Conservation (phyloP, 129 eudicot species). For the Artemisia tridentata region DNA sequence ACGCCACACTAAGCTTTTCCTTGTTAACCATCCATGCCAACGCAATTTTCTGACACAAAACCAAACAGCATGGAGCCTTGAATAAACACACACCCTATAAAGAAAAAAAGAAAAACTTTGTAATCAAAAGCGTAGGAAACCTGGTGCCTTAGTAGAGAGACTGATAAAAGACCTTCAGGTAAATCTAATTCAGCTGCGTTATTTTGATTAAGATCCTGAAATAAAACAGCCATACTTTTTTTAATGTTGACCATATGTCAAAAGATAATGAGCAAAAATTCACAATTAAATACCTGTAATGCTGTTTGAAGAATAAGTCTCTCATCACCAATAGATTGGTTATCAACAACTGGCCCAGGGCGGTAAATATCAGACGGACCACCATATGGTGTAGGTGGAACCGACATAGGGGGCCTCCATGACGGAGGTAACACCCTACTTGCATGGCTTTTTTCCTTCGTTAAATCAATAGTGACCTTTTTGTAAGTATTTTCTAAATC, state of each 20-base stretch:
- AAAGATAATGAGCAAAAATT: background rate
- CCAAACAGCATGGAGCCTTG: slow-evolving; percentile 5
- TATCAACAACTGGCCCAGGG: slow-evolving; percentile 49
- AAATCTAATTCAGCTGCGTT: slow-evolving; percentile 52
- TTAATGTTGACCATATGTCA: background rate
- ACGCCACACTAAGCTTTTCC: slow-evolving; percentile 62
- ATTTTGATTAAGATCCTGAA: slow-evolving; percentile 70
- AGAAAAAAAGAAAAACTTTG: background rate
- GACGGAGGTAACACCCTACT: slow-evolving; percentile 44
- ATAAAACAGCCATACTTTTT: slow-evolving; percentile 15
- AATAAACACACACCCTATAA: slow-evolving; percentile 7
- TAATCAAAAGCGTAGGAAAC: slow-evolving; percentile 35
- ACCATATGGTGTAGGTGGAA: slow-evolving; percentile 34
- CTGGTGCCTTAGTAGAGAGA: slow-evolving; percentile 91
- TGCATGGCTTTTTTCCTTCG: slow-evolving; percentile 38
- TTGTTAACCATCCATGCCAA: slow-evolving; percentile 87
- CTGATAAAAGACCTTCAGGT: slow-evolving; percentile 71
- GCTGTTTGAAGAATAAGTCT: slow-evolving; percentile 70
- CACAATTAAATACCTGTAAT: slow-evolving; percentile 54
- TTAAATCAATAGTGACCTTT: slow-evolving; percentile 32
- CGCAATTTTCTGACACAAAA: slow-evolving; percentile 72
- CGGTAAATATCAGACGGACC: slow-evolving; percentile 41
- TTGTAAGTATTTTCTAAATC: slow-evolving; percentile 26
- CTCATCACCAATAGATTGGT: slow-evolving; percentile 55
- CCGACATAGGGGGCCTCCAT: slow-evolving; percentile 25